A percentile compares a stretch with the other conserved stretches of the same genome.
These are phyloP conservation scores for Leccinum pellstonianum DNA, from an alignment of 768 basidiomycete genomes.

Conservation along the genomic window DNA sequence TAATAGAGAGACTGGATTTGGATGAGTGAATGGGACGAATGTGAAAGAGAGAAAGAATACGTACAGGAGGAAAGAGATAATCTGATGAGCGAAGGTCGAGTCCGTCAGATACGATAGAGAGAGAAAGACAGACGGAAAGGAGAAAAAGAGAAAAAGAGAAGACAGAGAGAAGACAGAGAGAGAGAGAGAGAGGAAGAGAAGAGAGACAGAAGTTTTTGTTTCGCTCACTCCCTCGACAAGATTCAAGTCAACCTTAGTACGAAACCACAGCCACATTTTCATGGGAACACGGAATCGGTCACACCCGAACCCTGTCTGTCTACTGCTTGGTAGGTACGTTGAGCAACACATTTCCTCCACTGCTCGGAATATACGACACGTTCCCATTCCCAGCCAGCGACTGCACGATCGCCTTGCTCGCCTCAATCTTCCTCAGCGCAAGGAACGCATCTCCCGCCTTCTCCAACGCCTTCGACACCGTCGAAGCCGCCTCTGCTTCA, in stretches of 20 bases:
- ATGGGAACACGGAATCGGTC: constrained; percentile 25
- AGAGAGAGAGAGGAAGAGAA: constrained; percentile 18
- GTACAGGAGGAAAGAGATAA: constrained; percentile 39
- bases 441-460: constrained; percentile 97
- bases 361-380: constrained; percentile 86
- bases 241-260: constrained; percentile 21
- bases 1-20: constrained; percentile 40
- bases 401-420: constrained; percentile 93
- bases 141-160: constrained; percentile 35
- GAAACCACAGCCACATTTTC: constrained; percentile 24
- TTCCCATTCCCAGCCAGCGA: constrained; percentile 78
- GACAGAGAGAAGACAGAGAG: constrained; percentile 16
- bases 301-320: constrained; percentile 13
- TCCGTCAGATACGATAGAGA: constrained; percentile 32
- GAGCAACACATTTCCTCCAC: constrained; percentile 76
- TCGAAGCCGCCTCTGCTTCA: constrained; percentile 94
- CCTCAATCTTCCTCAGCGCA: constrained; percentile 93
- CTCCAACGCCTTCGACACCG: constrained; percentile 87
- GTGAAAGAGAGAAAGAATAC: constrained; percentile 17
- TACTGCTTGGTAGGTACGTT: constrained; percentile 63
- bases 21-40: constrained; percentile 12
- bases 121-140: constrained; percentile 37
- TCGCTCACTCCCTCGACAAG: constrained; percentile 23
- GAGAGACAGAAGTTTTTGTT: constrained; percentile 10
- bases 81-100: constrained; percentile 39